phyloP scores from a whole-genome alignment of 176 grass and related monocot species.

The Bolboschoenus planiculmis region DNA sequence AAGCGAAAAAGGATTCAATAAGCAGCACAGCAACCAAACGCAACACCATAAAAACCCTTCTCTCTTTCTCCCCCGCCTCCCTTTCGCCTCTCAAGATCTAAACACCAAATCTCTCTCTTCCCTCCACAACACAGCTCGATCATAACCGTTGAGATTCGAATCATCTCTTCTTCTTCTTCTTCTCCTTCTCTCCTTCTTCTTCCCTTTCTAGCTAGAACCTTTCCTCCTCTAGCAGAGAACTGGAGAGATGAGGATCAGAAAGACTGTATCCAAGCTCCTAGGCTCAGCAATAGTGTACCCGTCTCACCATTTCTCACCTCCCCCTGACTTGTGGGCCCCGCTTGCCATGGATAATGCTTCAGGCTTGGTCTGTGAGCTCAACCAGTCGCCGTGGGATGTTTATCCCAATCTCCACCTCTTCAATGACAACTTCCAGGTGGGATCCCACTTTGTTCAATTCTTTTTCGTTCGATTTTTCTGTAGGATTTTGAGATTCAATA shows the following conservation, averaged over 20 bases:
- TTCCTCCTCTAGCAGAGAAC: no score
- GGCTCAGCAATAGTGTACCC: conserved; percentile 21
- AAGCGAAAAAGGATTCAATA: neutral
- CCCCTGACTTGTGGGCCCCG: conserved; percentile 6
- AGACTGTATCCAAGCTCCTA: conserved; percentile 21
- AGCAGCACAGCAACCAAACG: neutral
- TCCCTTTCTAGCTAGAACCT: neutral
- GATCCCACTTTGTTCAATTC: neutral
- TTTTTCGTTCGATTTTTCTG: neutral
- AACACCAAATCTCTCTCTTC: neutral
- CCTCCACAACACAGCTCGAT: neutral
- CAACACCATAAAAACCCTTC: conserved; percentile 25
- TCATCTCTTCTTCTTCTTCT: neutral
- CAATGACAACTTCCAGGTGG: neutral
- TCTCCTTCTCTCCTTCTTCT: neutral
- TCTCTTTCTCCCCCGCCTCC: neutral
- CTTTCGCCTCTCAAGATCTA: conserved; percentile 11
- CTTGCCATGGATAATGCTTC: neutral
- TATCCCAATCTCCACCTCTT: conserved; percentile 27
- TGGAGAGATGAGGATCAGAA: conserved; percentile 19
- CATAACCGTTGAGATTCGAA: neutral
- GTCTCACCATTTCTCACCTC: neutral
- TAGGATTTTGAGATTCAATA: neutral
- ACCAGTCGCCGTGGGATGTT: conserved; percentile 25
- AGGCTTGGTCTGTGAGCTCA: conserved; percentile 14